Evolutionary conservation across 2,329 filamentous ascomycete species (phyloP).

Genomic region (Botryotinia globosa): DNA sequence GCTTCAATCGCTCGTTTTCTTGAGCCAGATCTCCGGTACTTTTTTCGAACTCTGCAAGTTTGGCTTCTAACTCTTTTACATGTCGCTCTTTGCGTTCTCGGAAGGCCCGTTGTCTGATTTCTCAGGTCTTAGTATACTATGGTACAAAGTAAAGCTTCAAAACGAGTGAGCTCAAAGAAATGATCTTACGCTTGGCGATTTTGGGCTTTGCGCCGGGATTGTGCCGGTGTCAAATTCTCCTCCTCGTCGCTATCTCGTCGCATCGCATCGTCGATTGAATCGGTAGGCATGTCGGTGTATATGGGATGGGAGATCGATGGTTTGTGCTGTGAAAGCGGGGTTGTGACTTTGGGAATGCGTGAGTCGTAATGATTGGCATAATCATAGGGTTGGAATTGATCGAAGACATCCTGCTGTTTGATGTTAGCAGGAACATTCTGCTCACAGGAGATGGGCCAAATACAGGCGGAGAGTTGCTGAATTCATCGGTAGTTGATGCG

Average conservation of each 20-base stretch:
- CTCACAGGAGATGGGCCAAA: slow-evolving; percentile 24
- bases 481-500: slow-evolving; percentile 44
- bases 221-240: slow-evolving; percentile 54
- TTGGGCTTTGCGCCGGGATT: slow-evolving; percentile 65
- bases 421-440: slow-evolving; percentile 17
- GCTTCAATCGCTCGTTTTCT: slow-evolving; percentile 84
- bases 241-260: slow-evolving; percentile 43
- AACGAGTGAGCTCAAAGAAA: slow-evolving; percentile 5
- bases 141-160: neutral
- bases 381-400: slow-evolving; percentile 36
- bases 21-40: slow-evolving; percentile 68
- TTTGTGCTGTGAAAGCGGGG: slow-evolving; percentile 35
- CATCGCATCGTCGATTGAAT: slow-evolving; percentile 33
- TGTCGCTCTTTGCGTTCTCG: slow-evolving; percentile 93
- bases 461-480: slow-evolving; percentile 45
- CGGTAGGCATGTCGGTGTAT: slow-evolving; percentile 29
- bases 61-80: slow-evolving; percentile 87
- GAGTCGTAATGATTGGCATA: slow-evolving; percentile 31
- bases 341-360: slow-evolving; percentile 26
- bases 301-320: slow-evolving; percentile 31
- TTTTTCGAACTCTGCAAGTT: slow-evolving; percentile 74
- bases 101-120: slow-evolving; percentile 81
- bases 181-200: slow-evolving; percentile 70
- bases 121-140: neutral
- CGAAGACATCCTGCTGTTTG: slow-evolving; percentile 37